Evolutionary conservation across 169 alveolate species (phyloP).

Genomic region (Plasmodium relictum): DNA sequence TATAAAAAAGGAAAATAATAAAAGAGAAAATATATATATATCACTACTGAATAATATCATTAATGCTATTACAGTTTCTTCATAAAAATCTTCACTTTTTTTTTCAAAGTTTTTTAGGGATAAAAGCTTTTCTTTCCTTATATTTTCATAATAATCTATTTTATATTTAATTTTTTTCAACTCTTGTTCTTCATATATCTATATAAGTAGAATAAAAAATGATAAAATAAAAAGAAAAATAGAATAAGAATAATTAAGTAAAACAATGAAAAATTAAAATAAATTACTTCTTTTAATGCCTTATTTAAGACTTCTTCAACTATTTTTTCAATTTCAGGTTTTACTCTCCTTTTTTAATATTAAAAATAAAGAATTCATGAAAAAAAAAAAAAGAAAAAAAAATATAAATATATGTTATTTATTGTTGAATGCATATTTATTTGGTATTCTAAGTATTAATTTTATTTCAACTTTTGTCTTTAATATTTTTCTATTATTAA

Average conservation of each 20-base stretch:
- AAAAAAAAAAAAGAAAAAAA: background rate
- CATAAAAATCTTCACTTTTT: conserved; percentile 28
- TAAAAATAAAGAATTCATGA: background rate
- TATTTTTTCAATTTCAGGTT: conserved; percentile 30
- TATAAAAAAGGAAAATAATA: background rate
- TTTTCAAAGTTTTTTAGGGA: conserved; percentile 42
- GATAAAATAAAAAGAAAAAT: background rate
- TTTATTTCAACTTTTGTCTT: no score
- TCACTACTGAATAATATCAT: background rate
- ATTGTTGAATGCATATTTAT: no score
- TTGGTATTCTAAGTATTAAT: no score
- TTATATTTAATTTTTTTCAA: conserved; percentile 21
- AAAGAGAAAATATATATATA: background rate
- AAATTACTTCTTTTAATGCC: conserved; percentile 53
- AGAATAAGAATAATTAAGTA: background rate
- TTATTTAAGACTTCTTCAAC: conserved; percentile 54
- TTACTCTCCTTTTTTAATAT: conserved; percentile 33
- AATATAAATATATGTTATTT: background rate
- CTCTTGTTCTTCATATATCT: conserved; percentile 55
- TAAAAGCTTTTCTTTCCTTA: conserved; percentile 31
- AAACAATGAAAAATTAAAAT: background rate
- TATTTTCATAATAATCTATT: conserved; percentile 53
- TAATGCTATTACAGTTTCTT: conserved; percentile 35
- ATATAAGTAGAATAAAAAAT: background rate
- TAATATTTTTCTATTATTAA: no score